Evolutionary conservation across 2,329 filamentous ascomycete species (phyloP).

Genomic region (Phoma herbarum): DNA sequence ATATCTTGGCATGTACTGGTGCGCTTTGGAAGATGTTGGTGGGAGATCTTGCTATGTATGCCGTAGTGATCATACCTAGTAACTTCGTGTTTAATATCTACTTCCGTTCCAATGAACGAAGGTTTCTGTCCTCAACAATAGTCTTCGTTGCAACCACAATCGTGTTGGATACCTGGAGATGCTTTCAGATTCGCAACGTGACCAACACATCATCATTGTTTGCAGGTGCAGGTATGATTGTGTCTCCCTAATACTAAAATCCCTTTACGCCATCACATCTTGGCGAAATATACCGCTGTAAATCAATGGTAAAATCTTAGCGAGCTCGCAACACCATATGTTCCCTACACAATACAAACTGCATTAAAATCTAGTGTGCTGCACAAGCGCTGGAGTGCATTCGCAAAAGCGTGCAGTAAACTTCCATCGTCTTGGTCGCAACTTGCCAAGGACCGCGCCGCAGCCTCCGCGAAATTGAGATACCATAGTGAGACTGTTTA

Average conservation of each 20-base stretch:
- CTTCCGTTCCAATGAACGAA: constrained; percentile 12
- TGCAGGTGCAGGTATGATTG: too few relatives aligned
- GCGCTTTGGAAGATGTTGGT: neutral
- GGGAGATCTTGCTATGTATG: neutral
- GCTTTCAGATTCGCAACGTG: neutral
- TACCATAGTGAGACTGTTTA: neutral
- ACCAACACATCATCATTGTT: too few relatives aligned
- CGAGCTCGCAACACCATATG: too few relatives aligned
- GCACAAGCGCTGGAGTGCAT: too few relatives aligned
- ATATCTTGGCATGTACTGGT: neutral
- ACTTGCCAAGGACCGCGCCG: neutral
- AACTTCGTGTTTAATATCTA: constrained; percentile 13
- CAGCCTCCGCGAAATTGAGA: neutral
- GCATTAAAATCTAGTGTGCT: too few relatives aligned
- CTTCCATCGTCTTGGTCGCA: neutral
- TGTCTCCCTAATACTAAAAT: too few relatives aligned
- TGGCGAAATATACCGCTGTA: too few relatives aligned
- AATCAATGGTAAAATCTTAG: too few relatives aligned
- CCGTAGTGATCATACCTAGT: constrained; percentile 15
- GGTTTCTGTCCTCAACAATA: neutral
- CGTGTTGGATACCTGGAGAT: neutral
- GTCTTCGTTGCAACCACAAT: neutral
- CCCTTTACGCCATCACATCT: too few relatives aligned
- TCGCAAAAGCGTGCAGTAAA: too few relatives aligned
- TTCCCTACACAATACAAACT: too few relatives aligned